These are phyloP conservation scores for Aspergillus pseudoviridinutans DNA, from an alignment of 2,329 filamentous ascomycete genomes.

Conservation along the genomic window DNA sequence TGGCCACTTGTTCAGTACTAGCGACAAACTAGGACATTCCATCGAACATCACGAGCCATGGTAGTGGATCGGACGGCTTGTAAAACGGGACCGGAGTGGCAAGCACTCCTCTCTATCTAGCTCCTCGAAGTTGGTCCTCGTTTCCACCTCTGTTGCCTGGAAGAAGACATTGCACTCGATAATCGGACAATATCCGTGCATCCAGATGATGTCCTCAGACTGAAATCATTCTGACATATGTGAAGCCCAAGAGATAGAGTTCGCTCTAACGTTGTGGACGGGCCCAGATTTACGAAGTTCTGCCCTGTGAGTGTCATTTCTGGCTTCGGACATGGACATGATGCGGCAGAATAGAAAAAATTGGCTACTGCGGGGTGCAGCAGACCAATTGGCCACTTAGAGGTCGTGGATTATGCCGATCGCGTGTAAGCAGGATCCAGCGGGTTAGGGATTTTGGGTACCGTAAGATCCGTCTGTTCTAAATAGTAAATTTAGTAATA, in stretches of 20 bases:
- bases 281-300: neutral
- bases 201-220: neutral
- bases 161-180: too few relatives aligned
- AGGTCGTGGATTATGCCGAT: neutral
- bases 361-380: slow-evolving; percentile 13
- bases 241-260: neutral
- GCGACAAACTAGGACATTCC: neutral
- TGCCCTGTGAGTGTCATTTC: neutral
- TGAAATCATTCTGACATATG: neutral
- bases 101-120: neutral
- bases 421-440: neutral
- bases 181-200: neutral
- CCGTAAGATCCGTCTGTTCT: too few relatives aligned
- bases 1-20: slow-evolving; percentile 10
- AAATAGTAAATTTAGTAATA: too few relatives aligned
- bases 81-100: neutral
- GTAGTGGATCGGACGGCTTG: slow-evolving; percentile 5
- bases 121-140: neutral
- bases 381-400: slow-evolving; percentile 11
- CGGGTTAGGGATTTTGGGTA: neutral
- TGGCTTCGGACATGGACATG: neutral
- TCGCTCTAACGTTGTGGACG: neutral
- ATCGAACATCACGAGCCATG: slow-evolving; percentile 10
- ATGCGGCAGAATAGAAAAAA: neutral
- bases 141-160: neutral